phyloP scores from a whole-genome alignment of 139 green algal genomes.

The Chlorella sp. region DNA sequence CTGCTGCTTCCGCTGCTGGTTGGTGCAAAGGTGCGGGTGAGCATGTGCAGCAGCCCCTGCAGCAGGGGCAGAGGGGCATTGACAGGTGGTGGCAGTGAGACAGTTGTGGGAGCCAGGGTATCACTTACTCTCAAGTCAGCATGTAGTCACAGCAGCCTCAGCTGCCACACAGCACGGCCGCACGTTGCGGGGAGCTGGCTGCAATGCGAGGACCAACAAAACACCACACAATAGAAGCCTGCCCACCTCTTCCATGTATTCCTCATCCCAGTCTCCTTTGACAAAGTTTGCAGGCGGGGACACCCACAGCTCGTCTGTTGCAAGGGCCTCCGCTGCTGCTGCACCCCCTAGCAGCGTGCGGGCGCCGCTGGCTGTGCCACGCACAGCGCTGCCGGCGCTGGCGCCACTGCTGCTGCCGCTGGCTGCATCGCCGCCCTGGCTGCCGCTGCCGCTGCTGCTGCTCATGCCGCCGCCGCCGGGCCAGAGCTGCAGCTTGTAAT shows the following conservation, averaged over 20 bases:
- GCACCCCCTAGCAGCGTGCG: too few relatives aligned
- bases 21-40: neutral
- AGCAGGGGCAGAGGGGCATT: too few relatives aligned
- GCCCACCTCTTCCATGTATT: neutral
- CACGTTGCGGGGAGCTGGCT: too few relatives aligned
- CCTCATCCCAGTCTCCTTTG: neutral
- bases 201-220: too few relatives aligned
- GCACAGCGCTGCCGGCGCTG: too few relatives aligned
- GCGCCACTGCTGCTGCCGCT: neutral
- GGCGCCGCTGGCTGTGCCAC: too few relatives aligned
- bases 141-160: too few relatives aligned
- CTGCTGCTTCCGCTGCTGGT: neutral
- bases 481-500: constrained; percentile 20
- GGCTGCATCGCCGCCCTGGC: neutral
- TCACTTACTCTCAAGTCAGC: too few relatives aligned
- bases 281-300: neutral
- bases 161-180: too few relatives aligned
- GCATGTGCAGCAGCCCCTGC: neutral
- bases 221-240: too few relatives aligned
- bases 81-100: too few relatives aligned
- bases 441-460: neutral
- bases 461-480: neutral
- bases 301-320: neutral
- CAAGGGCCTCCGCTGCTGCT: neutral
- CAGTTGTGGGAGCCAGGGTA: too few relatives aligned